These are phyloP conservation scores for Barnettozyma sp. DNA, from an alignment of 805 yeast genomes.

Conservation along the genomic window DNA sequence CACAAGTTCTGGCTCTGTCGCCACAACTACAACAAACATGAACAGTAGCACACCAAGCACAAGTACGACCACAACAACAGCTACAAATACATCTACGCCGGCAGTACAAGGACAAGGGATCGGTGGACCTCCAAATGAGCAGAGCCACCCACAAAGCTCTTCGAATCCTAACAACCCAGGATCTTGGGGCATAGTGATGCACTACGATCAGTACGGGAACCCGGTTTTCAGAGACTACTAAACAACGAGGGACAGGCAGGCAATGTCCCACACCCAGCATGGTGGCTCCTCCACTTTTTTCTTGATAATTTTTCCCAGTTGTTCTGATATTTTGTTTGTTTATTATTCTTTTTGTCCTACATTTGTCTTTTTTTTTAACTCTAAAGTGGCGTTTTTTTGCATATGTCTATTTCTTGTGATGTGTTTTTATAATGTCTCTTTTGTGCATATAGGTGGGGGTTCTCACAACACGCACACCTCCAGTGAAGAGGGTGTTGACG, in stretches of 20 bases:
- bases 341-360: neutral
- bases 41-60: too few species aligned
- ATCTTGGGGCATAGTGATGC: constrained; percentile 6
- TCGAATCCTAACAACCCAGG: neutral
- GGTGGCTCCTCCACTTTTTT: too few species aligned
- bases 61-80: neutral
- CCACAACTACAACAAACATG: too few species aligned
- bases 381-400: too few species aligned
- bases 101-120: neutral
- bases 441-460: constrained; percentile 1
- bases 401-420: neutral
- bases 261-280: too few species aligned
- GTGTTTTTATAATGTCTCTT: neutral
- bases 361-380: too few species aligned
- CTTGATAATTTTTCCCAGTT: neutral
- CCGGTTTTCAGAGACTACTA: constrained; percentile 9
- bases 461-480: too few species aligned
- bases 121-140: too few species aligned
- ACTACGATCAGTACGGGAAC: constrained; percentile 9
- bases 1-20: neutral
- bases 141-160: neutral
- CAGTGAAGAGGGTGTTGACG: too few species aligned
- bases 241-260: too few species aligned
- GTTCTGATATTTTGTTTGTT: neutral
- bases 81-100: neutral